These are phyloP conservation scores for Erodium trifolium DNA, from an alignment of 441 rosid species.

Conservation along the genomic window DNA sequence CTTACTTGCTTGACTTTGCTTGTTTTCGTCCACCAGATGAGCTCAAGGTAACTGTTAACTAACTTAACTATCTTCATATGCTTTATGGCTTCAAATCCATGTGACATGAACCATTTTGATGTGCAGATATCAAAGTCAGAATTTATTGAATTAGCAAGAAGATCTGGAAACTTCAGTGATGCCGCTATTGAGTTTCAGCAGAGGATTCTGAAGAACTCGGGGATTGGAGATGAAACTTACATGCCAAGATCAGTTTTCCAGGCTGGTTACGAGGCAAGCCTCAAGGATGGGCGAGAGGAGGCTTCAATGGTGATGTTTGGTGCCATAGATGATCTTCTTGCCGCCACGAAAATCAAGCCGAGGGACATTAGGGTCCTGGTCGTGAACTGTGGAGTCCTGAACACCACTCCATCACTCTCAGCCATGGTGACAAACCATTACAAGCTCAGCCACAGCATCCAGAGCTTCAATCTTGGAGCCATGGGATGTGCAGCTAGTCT, in stretches of 20 bases:
- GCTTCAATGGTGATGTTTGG: slow-evolving; percentile 59
- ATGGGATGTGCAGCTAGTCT: slow-evolving; percentile 71
- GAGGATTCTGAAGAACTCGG: slow-evolving; percentile 38
- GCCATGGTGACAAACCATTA: slow-evolving; percentile 64
- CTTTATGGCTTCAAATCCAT: not conserved
- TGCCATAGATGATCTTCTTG: slow-evolving; percentile 47
- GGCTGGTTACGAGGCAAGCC: slow-evolving; percentile 29
- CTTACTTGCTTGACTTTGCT: slow-evolving; percentile 48
- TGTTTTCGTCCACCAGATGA: slow-evolving; percentile 56
- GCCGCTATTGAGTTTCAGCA: slow-evolving; percentile 44
- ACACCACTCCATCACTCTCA: slow-evolving; percentile 57
- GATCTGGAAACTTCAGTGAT: slow-evolving; percentile 45
- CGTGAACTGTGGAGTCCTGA: slow-evolving; percentile 59
- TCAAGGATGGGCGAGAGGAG: slow-evolving; percentile 57
- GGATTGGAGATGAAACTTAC: slow-evolving; percentile 59
- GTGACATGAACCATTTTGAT: not conserved
- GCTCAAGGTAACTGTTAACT: slow-evolving; percentile 34
- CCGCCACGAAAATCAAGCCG: slow-evolving; percentile 36
- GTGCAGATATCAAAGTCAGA: slow-evolving; percentile 41
- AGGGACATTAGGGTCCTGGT: slow-evolving; percentile 48
- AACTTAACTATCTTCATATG: not conserved
- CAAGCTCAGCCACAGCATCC: slow-evolving; percentile 49
- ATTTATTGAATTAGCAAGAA: slow-evolving; percentile 36
- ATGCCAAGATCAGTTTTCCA: slow-evolving; percentile 46
- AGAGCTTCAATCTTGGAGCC: slow-evolving; percentile 64